These are phyloP conservation scores for Microbotryum scabiosae DNA, from an alignment of 1,284 basidiomycete genomes.

Conservation along the genomic window DNA sequence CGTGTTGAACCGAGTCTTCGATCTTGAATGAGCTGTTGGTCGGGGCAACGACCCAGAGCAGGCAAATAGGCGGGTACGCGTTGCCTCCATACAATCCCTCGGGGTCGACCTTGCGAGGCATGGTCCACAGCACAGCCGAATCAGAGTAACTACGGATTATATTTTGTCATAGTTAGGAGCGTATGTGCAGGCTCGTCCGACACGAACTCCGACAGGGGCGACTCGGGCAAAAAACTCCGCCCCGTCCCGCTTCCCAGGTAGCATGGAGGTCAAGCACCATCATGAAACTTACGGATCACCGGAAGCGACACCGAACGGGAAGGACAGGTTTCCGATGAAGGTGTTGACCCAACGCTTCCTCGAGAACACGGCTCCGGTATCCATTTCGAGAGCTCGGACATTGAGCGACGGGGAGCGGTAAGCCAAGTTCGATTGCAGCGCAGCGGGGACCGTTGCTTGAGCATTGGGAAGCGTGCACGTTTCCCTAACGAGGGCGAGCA, in stretches of 20 bases:
- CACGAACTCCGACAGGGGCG: too few relatives aligned
- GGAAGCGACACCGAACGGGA: slow-evolving; percentile 44
- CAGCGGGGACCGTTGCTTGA: background rate
- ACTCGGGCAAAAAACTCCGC: too few relatives aligned
- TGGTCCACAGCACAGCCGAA: slow-evolving; percentile 57
- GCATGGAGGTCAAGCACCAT: background rate
- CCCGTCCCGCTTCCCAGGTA: too few relatives aligned
- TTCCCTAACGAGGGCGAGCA: too few relatives aligned
- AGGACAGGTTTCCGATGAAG: slow-evolving; percentile 35
- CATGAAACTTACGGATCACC: slow-evolving; percentile 47
- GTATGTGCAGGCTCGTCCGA: background rate
- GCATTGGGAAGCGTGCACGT: too few relatives aligned
- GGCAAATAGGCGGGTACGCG: slow-evolving; percentile 13
- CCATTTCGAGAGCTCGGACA: slow-evolving; percentile 25
- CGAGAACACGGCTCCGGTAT: slow-evolving; percentile 23
- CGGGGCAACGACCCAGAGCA: slow-evolving; percentile 48
- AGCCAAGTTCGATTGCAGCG: slow-evolving; percentile 26
- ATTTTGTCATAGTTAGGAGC: background rate
- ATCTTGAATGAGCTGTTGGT: slow-evolving; percentile 42
- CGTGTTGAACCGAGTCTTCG: slow-evolving; percentile 4
- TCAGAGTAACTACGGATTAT: slow-evolving; percentile 42
- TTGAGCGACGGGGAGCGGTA: slow-evolving; percentile 35
- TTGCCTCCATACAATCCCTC: slow-evolving; percentile 8
- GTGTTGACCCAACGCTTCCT: slow-evolving; percentile 26
- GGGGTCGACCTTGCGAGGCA: slow-evolving; percentile 15